Evolutionary conservation across 352 stramenopile genomes (phyloP).

Genomic region (Phytophthora hibernalis): DNA sequence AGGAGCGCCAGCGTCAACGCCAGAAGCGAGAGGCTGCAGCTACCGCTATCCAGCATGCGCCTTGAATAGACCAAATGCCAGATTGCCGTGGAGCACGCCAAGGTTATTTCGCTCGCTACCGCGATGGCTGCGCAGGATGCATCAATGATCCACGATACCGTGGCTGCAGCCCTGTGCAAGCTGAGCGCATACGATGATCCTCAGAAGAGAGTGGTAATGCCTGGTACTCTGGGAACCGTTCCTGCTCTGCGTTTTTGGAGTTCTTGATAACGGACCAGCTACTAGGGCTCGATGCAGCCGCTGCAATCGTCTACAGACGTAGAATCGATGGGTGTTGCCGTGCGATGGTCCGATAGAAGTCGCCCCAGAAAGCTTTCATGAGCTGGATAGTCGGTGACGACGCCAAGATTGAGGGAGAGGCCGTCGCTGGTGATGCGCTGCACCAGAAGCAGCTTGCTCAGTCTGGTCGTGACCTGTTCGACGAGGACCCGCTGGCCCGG

Average conservation of each 20-base stretch:
- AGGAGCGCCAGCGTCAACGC: constrained; percentile 72
- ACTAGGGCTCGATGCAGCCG: constrained; percentile 78
- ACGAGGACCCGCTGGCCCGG: constrained; percentile 79
- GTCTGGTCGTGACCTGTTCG: constrained; percentile 85
- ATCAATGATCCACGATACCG: constrained; percentile 71
- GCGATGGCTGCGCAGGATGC: constrained; percentile 77
- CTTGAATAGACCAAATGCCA: constrained; percentile 79
- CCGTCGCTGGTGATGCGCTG: constrained; percentile 73
- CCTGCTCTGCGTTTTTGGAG: constrained; percentile 62
- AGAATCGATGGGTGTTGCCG: constrained; percentile 74
- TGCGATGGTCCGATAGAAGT: constrained; percentile 79
- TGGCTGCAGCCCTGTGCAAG: constrained; percentile 79
- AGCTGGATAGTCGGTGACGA: constrained; percentile 88
- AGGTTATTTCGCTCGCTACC: constrained; percentile 75
- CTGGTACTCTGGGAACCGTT: constrained; percentile 59
- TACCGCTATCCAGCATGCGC: constrained; percentile 68
- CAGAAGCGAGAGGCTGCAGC: constrained; percentile 64
- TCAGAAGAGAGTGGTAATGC: constrained; percentile 48
- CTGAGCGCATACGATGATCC: constrained; percentile 69
- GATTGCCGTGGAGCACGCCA: constrained; percentile 67
- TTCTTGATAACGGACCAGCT: constrained; percentile 57
- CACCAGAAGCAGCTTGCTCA: constrained; percentile 86
- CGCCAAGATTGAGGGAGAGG: constrained; percentile 80
- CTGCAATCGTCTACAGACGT: constrained; percentile 66
- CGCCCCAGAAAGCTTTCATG: constrained; percentile 83